A percentile compares a stretch with the other conserved stretches of the same genome.
These are phyloP conservation scores for Helianthus annuus DNA, from an alignment of 129 eudicot genomes.

Conservation along the genomic window HanXRQr2.0-SUNRISE NC_035434.2:57731281-57731780, in stretches of 20 bases:
- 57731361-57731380: conserved; percentile 37
- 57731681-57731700: conserved; percentile 43
- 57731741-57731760: conserved; percentile 53
- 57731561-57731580: background rate
- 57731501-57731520: conserved; percentile 35
- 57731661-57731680: conserved; percentile 27
- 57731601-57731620: conserved; percentile 43
- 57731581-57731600: conserved; percentile 23
- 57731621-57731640: conserved; percentile 40
- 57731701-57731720: conserved; percentile 22
- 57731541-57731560: conserved; percentile 32
- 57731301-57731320: conserved; percentile 42
- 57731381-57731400: conserved; percentile 49
- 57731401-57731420: conserved; percentile 61
- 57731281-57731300: conserved; percentile 20
- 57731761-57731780: conserved; percentile 21
- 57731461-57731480: conserved; percentile 19
- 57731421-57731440: conserved; percentile 24
- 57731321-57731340: conserved; percentile 58
- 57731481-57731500: conserved; percentile 26
- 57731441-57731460: conserved; percentile 13
- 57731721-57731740: conserved; percentile 16
- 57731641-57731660: conserved; percentile 35
- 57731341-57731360: conserved; percentile 58
- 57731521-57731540: conserved; percentile 42